Base-by-base conservation (phyloP, 106 monocot species). In the Acanthochlamys bracteata region DNA sequence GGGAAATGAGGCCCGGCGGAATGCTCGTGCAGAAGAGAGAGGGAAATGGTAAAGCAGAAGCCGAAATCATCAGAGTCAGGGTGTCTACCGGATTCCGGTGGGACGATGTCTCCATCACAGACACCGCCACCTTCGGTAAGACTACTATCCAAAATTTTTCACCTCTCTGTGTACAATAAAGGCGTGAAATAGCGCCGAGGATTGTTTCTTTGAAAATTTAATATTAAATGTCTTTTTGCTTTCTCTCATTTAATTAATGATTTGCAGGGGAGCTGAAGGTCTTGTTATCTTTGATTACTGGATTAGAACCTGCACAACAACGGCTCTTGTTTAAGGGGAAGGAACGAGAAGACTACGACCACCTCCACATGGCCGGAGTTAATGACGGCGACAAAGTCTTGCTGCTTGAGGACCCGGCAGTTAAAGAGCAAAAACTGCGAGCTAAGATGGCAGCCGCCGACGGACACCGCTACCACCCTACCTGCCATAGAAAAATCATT, bases 11-110 rank as follows among this genome's bases (percentile, higher is more conserved):
- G 60, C 89, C 84, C 2, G 84, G 84, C 7, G 89, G 89, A 15
- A 76, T 89, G 89, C 70, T 89, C 33, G 89, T 89, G 24, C 84
- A 89, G 68, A 84, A 82, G 71, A 85, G 89, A 42, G 72, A 65
- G 9, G 65, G 65, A 4, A 51, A 53, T 0, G 16, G 55, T 21
- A n/a, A 13, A 13, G 55, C 61, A 21, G 56, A 41, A 21, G 69
- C n/a, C n/a, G n/a, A 53, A 14, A 43, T 68, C 19, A 80, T 87
- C 52, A 59, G 21, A 27, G 67, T 86, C 24, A 76, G 83, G 41
- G 83, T 87, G 54, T 77, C 77, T 11, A 74, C 71, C 10, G 85
- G 81, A 1, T 72, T 66, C 1, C 63, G 72, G 17, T 77, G 67
- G 69, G 75, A 88, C 24, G 76, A 79, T 49, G 75, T 88, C 61